Base-by-base conservation (phyloP, 2,329 filamentous ascomycete species). In the Colletotrichum sp. region DNA sequence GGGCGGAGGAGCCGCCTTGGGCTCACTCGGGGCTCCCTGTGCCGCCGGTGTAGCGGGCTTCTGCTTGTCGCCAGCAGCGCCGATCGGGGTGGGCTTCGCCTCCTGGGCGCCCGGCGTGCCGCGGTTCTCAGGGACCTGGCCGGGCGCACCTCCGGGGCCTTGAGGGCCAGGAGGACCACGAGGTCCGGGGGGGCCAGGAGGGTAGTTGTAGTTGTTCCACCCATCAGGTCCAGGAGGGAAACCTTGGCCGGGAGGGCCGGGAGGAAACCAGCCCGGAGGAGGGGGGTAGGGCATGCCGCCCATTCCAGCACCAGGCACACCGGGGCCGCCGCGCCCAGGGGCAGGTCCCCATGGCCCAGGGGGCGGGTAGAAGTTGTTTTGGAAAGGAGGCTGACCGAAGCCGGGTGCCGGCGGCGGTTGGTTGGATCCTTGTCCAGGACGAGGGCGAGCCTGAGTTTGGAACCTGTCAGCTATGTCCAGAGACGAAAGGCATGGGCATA, bases 211-310 rank as follows among this genome's bases (percentile, higher is more conserved):
- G 34, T 43, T 64, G 61, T 64, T 64, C 61, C 61, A 24, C 89
- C 91, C 79, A 86, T 88, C 89, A 64, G 34, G 81, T 12, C 85
- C 88, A 77, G 91, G 92, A 39, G 93, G 93, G 79, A 95, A 97
- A 30, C 93, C 93, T 84, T 95, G 94, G 8, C 93, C 93, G 10
- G 92, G 92, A 64, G 61, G 81, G 9, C 85, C 88, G 77, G 91
- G 92, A 79, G 94, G 94, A 82, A 93, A 96, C 94, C 95, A 98
- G 72, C 93, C 94, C 28, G 92, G 92, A 63, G 92, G 94, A 18
- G 92, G 93, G 78, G 94, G 94, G 83, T 96, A 98, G 2, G 94
- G 93, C 90, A 95, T 93, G 78, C 92, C 93, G 78, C 92, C 92
- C 80, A 91, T 91, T 21, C 91, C 91, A 78, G 93, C 77, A 61